These are phyloP conservation scores for Ogataea pignaliae DNA, from an alignment of 805 yeast species.

Conservation along the genomic window DNA sequence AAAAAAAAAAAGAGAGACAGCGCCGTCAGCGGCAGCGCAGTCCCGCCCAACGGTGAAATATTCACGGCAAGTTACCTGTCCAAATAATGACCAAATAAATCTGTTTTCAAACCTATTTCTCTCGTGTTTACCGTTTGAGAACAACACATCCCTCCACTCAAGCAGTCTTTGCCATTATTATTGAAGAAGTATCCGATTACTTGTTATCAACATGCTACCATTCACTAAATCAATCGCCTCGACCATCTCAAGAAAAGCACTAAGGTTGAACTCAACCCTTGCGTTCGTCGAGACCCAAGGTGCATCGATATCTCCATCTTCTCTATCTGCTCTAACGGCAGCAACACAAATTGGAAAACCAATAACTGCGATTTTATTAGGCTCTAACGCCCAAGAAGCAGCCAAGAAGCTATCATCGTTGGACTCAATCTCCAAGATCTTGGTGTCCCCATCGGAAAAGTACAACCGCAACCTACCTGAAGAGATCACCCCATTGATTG, in stretches of 20 bases:
- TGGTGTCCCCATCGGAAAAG: slow-evolving; percentile 53
- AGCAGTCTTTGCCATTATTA: too few relatives aligned
- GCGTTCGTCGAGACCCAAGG: slow-evolving; percentile 68
- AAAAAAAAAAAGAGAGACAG: too few relatives aligned
- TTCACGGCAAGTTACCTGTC: too few relatives aligned
- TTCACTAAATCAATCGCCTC: slow-evolving; percentile 3
- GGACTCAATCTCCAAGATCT: slow-evolving; percentile 48
- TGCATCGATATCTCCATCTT: slow-evolving; percentile 55
- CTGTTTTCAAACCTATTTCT: too few relatives aligned
- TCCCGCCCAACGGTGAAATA: too few relatives aligned
- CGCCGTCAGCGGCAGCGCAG: too few relatives aligned
- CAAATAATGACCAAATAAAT: too few relatives aligned
- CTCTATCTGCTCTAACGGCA: slow-evolving; percentile 72
- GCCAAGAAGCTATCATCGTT: slow-evolving; percentile 49
- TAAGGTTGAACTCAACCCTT: slow-evolving; percentile 62
- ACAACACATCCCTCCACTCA: too few relatives aligned
- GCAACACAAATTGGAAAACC: slow-evolving; percentile 75
- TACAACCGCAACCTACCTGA: slow-evolving; percentile 79
- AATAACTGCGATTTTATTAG: slow-evolving; percentile 72
- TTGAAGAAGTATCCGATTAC: too few relatives aligned
- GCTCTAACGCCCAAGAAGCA: slow-evolving; percentile 52
- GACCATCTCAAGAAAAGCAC: slow-evolving; percentile 2
- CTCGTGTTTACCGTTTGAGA: too few relatives aligned
- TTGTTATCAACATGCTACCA: slow-evolving; percentile 2
- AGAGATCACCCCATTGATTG: slow-evolving; percentile 64